Percentiles rank a stretch among this genome's conserved stretches.
phyloP scores from a whole-genome alignment of 2,329 filamentous ascomycete genomes.

The Trichoderma gracile region DNA sequence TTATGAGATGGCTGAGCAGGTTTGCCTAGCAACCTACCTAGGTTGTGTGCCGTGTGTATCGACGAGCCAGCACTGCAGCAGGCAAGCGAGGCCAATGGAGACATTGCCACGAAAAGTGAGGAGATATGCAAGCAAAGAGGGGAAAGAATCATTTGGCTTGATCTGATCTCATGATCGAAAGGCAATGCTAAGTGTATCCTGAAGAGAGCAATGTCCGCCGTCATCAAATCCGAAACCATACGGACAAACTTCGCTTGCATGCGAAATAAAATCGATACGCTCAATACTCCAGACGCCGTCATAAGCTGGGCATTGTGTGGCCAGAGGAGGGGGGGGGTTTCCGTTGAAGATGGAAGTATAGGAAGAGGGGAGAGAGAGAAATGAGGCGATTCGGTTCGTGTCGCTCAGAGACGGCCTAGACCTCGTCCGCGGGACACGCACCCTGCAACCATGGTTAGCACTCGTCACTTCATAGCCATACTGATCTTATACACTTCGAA shows the following conservation, averaged over 20 bases:
- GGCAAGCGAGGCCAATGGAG: background rate
- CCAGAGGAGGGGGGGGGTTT: constrained; percentile 9
- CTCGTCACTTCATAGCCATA: background rate
- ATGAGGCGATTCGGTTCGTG: background rate
- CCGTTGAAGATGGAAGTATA: background rate
- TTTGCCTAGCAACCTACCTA: too few relatives aligned
- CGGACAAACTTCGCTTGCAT: background rate
- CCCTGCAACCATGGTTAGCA: constrained; percentile 34
- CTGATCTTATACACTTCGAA: background rate
- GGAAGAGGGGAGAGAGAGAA: background rate
- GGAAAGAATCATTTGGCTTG: background rate
- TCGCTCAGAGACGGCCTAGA: constrained; percentile 24
- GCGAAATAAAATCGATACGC: constrained; percentile 5
- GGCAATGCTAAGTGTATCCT: background rate
- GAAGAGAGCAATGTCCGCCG: background rate
- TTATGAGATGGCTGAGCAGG: background rate
- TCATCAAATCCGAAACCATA: background rate
- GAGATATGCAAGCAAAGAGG: background rate
- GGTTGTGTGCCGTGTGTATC: background rate
- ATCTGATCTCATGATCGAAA: background rate
- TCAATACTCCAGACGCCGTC: constrained; percentile 16
- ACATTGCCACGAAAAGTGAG: background rate
- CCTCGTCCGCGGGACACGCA: constrained; percentile 40
- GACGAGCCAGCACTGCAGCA: background rate
- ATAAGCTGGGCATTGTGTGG: constrained; percentile 3